phyloP scores from a whole-genome alignment of 2,329 filamentous ascomycete species.

The Ascochyta viciae-villosae region DNA sequence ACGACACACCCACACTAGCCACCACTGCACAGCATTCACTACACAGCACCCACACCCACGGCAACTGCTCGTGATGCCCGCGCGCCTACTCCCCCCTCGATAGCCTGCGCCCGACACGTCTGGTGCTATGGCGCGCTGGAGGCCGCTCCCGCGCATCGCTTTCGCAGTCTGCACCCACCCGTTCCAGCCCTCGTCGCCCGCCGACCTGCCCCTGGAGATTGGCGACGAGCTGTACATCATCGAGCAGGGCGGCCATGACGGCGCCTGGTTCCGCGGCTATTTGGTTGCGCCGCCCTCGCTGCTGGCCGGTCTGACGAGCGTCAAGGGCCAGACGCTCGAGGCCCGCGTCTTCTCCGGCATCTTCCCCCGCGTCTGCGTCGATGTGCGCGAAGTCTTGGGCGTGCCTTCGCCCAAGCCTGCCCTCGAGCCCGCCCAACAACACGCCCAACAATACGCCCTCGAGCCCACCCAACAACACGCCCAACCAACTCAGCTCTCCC shows the following conservation, averaged over 20 bases:
- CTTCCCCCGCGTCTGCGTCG: constrained; percentile 92
- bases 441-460: too few species aligned
- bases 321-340: constrained; percentile 91
- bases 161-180: constrained; percentile 97
- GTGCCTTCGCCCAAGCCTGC: constrained; percentile 50
- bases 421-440: not conserved
- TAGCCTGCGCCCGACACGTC: constrained; percentile 39
- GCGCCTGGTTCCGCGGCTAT: constrained; percentile 94
- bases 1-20: too few species aligned
- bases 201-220: constrained; percentile 94
- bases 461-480: too few species aligned
- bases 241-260: constrained; percentile 85
- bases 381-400: constrained; percentile 89
- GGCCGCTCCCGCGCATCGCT: constrained; percentile 93
- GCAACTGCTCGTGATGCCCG: constrained; percentile 41
- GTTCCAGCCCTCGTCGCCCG: constrained; percentile 83
- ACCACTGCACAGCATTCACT: too few species aligned
- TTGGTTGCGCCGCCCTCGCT: constrained; percentile 92
- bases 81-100: constrained; percentile 34
- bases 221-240: constrained; percentile 99
- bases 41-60: not conserved
- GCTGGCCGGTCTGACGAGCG: constrained; percentile 86
- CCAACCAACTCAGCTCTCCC: too few species aligned
- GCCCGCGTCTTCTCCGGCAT: constrained; percentile 98
- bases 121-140: constrained; percentile 70